A percentile compares a stretch with the other conserved stretches of the same genome.
These are phyloP conservation scores for Fraxinus excelsior DNA, from an alignment of 257 asterid species.

Conservation along the genomic window DNA sequence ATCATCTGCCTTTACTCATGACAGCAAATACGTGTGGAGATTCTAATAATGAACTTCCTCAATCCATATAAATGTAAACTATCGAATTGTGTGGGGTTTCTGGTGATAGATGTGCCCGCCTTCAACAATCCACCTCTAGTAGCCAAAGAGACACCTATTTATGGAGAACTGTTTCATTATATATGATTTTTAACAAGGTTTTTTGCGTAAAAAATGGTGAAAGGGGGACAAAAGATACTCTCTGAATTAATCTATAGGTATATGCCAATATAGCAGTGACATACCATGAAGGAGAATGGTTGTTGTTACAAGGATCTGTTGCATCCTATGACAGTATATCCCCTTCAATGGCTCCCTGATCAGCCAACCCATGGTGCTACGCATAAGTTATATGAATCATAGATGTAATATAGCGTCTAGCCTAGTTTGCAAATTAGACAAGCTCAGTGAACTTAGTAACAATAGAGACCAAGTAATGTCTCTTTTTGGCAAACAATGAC, in stretches of 20 bases:
- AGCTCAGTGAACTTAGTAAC: conserved; percentile 23
- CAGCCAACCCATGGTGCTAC: conserved; percentile 69
- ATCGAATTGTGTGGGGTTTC: neutral
- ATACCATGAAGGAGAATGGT: conserved; percentile 46
- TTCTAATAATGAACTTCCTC: conserved; percentile 13
- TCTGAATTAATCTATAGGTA: neutral
- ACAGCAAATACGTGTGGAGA: neutral
- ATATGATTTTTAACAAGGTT: neutral
- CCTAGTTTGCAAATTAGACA: conserved; percentile 29
- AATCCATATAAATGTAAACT: conserved; percentile 16
- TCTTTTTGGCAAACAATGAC: conserved; percentile 21
- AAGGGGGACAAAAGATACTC: conserved; percentile 32
- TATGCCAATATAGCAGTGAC: conserved; percentile 26
- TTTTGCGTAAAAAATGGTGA: conserved; percentile 25
- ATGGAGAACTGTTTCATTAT: conserved; percentile 41
- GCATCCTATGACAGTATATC: conserved; percentile 52
- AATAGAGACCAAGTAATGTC: conserved; percentile 4
- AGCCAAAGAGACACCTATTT: conserved; percentile 41
- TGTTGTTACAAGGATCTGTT: conserved; percentile 43
- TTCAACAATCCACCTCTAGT: conserved; percentile 45
- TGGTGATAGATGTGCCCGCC: conserved; percentile 35
- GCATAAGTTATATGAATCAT: conserved; percentile 44
- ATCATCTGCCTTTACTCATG: conserved; percentile 8
- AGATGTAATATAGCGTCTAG: conserved; percentile 24
- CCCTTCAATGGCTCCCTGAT: conserved; percentile 69